Evolutionary conservation across 169 alveolate genomes (phyloP).

Genomic region (Plasmodium reichenowi): DNA sequence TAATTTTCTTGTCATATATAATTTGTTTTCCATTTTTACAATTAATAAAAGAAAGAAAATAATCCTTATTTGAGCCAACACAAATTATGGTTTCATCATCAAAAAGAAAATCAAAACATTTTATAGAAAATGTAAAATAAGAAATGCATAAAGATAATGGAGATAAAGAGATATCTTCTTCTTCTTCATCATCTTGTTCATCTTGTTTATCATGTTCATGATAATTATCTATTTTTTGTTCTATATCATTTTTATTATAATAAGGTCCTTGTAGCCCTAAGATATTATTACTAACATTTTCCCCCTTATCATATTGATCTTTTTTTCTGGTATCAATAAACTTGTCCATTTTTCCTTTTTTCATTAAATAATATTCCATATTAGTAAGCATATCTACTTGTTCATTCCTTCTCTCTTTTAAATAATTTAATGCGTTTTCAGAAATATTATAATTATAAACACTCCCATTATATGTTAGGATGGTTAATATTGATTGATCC

Average conservation of each 20-base stretch:
- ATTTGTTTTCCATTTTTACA: conserved; percentile 45
- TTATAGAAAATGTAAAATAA: conserved; percentile 42
- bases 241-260: conserved; percentile 3
- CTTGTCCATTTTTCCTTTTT: too few species aligned
- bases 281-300: too few species aligned
- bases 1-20: conserved; percentile 48
- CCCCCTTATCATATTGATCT: too few species aligned
- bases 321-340: too few species aligned
- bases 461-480: conserved; percentile 44
- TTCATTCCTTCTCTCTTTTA: conserved; percentile 51
- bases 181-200: conserved; percentile 31
- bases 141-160: conserved; percentile 49
- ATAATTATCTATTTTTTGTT: conserved; percentile 5
- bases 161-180: conserved; percentile 29
- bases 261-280: not conserved
- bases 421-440: conserved; percentile 23
- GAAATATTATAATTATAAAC: conserved; percentile 52
- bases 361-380: conserved; percentile 54
- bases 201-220: conserved; percentile 12
- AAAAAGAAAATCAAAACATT: conserved; percentile 56
- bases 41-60: conserved; percentile 64
- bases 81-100: conserved; percentile 64
- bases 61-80: conserved; percentile 61
- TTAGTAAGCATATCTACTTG: conserved; percentile 52
- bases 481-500: conserved; percentile 24